Percentiles rank a stretch among this genome's conserved stretches.
Evolutionary conservation across 2,329 filamentous ascomycete genomes (phyloP).

Genomic region (Ciborinia camelliae): DNA sequence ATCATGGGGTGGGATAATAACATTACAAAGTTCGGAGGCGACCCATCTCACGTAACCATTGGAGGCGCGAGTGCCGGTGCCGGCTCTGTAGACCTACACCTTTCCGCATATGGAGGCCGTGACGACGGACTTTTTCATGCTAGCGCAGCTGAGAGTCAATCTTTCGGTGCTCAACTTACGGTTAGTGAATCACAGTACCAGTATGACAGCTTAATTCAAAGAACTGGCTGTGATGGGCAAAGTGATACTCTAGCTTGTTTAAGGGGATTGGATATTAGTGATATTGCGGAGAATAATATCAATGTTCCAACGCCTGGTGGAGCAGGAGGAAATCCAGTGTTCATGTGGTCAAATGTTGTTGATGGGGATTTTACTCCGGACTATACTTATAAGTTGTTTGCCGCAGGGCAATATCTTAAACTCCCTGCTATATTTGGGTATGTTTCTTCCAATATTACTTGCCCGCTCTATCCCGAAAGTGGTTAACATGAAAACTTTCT

Average conservation of each 20-base stretch:
- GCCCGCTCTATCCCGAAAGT: too few relatives aligned
- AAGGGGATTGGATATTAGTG: slow-evolving; percentile 41
- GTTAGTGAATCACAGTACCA: slow-evolving; percentile 49
- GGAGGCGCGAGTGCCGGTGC: slow-evolving; percentile 68
- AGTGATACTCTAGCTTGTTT: slow-evolving; percentile 46
- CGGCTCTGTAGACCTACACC: slow-evolving; percentile 60
- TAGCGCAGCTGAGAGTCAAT: slow-evolving; percentile 50
- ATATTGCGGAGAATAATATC: slow-evolving; percentile 45
- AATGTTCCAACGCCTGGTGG: slow-evolving; percentile 41
- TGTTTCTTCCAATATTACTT: not conserved
- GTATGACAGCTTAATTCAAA: slow-evolving; percentile 48
- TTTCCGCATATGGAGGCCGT: slow-evolving; percentile 53
- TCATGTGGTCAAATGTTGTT: slow-evolving; percentile 53
- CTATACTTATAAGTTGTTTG: slow-evolving; percentile 48
- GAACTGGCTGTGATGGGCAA: slow-evolving; percentile 42
- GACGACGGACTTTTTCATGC: slow-evolving; percentile 50
- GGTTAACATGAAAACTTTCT: not conserved
- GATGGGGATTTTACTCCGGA: slow-evolving; percentile 52
- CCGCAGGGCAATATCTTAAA: slow-evolving; percentile 49
- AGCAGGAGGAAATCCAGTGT: slow-evolving; percentile 42
- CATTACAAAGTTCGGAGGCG: slow-evolving; percentile 58
- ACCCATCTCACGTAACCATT: slow-evolving; percentile 64
- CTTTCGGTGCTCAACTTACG: slow-evolving; percentile 49
- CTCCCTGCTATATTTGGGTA: slow-evolving; percentile 51
- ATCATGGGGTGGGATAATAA: slow-evolving; percentile 10